Base-by-base conservation (phyloP, 2,329 filamentous ascomycete species). In the Malbranchea zuffiana region DNA sequence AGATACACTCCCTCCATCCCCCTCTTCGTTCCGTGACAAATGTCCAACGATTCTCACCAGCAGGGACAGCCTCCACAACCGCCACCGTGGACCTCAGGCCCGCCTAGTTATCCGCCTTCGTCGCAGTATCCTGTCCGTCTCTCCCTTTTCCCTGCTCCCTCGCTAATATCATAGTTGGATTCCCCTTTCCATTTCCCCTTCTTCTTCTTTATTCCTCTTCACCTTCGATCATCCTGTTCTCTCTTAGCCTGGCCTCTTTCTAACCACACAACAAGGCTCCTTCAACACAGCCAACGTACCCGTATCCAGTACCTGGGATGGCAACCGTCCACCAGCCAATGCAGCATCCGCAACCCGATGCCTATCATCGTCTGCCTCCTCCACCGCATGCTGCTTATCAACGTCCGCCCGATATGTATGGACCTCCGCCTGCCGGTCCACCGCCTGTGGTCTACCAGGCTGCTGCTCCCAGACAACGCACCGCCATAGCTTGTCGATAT, bases 401-500 rank as follows among this genome's bases (percentile, higher is more conserved):
- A 39, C 60, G 56, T 34, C 53, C 57, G 17, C 55, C 56, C 21
- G 62, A 65, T 43, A 54, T 60, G 43, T 65, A 65, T 42, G 52
- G 49, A 35, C 56, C 55, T 29, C 50, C 52, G 30, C 47, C 53
- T 28, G 53, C 53, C 28, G 54, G 59, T 35, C 56, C 59, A 29
- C 54, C 55, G 25, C 61, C 56, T 41, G 55, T 61, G 15, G 57
- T 59, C 36, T 65, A 64, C 40, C 60, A 60, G 44, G 59, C 61
- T 32, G 60, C 66, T 23, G 66, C 66, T 28, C 66, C 66, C 7
- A 56, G 66, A 45, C 66, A 69, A 51, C 58, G 66, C 31, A 69
- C 66, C 11, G 66, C 66, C 33, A 69, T 69, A 45, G 66, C 66
- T 19, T 69, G 66, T 47, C 62, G 65, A 36, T 69, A 69, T 44